phyloP scores from a whole-genome alignment of 805 yeast genomes.

The Nakazawaea pomicola region DNA sequence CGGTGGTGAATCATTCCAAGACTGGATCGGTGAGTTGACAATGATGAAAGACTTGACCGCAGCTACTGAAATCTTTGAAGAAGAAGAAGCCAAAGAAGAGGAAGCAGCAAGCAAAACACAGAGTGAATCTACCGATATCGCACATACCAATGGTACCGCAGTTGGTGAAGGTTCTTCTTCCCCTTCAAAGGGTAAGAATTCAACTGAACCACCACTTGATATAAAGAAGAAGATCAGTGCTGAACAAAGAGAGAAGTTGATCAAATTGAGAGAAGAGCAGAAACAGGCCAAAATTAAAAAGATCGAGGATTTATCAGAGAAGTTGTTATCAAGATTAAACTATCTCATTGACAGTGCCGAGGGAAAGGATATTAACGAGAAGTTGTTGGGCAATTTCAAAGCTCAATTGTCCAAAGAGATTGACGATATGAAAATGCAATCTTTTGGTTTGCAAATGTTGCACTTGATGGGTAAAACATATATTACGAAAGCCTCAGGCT shows the following conservation, averaged over 20 bases:
- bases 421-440: slow-evolving; percentile 73
- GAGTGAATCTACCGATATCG: slow-evolving; percentile 8
- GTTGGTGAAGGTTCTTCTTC: neutral
- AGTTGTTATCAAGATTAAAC: slow-evolving; percentile 36
- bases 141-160: neutral
- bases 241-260: slow-evolving; percentile 19
- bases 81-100: slow-evolving; percentile 33
- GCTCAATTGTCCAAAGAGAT: slow-evolving; percentile 75
- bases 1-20: slow-evolving; percentile 86
- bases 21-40: slow-evolving; percentile 85
- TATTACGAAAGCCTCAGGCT: slow-evolving; percentile 58
- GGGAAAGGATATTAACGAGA: slow-evolving; percentile 38
- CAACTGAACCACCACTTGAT: neutral
- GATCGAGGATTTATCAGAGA: slow-evolving; percentile 55
- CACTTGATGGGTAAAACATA: slow-evolving; percentile 73
- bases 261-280: slow-evolving; percentile 20
- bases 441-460: slow-evolving; percentile 78
- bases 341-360: slow-evolving; percentile 36
- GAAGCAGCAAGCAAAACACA: slow-evolving; percentile 23
- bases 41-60: slow-evolving; percentile 72
- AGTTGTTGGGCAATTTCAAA: slow-evolving; percentile 45
- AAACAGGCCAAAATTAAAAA: slow-evolving; percentile 32
- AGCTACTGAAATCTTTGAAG: slow-evolving; percentile 39
- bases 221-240: slow-evolving; percentile 9
- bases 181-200: neutral